Evolutionary conservation across 169 alveolate genomes (phyloP).

Genomic region (Plasmodium vivax): DNA sequence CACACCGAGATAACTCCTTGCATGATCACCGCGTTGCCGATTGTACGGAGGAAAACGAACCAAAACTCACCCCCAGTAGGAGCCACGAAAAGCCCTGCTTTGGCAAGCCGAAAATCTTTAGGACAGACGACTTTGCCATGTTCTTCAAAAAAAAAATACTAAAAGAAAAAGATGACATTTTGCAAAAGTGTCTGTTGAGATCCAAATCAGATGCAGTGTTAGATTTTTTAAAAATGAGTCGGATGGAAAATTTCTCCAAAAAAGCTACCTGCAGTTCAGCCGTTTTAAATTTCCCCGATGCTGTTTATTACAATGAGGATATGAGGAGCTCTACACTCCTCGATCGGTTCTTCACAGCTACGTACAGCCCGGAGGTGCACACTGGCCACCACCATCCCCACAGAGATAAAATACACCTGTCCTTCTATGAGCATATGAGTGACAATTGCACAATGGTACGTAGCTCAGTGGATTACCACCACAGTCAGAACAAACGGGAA

Average conservation of each 20-base stretch:
- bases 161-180: constrained; percentile 48
- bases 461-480: neutral
- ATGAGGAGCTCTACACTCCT: constrained; percentile 13
- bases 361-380: neutral
- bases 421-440: constrained; percentile 14
- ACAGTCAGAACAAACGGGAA: neutral
- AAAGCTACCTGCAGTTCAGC: neutral
- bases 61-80: constrained; percentile 6
- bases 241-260: constrained; percentile 15
- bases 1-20: neutral
- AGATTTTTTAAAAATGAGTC: constrained; percentile 41
- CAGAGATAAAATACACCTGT: constrained; percentile 14
- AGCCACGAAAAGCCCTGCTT: constrained; percentile 14
- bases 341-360: constrained; percentile 61
- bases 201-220: constrained; percentile 65
- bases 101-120: constrained; percentile 63
- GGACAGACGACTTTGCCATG: constrained; percentile 56
- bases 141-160: constrained; percentile 35
- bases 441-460: neutral
- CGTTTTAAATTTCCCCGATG: neutral
- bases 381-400: neutral
- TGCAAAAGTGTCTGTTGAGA: constrained; percentile 43
- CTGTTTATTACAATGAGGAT: neutral
- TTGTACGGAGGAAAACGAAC: neutral
- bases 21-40: neutral